These are phyloP conservation scores for Niebla homalea DNA, from an alignment of 495 filamentous ascomycete species.

Conservation along the genomic window DNA sequence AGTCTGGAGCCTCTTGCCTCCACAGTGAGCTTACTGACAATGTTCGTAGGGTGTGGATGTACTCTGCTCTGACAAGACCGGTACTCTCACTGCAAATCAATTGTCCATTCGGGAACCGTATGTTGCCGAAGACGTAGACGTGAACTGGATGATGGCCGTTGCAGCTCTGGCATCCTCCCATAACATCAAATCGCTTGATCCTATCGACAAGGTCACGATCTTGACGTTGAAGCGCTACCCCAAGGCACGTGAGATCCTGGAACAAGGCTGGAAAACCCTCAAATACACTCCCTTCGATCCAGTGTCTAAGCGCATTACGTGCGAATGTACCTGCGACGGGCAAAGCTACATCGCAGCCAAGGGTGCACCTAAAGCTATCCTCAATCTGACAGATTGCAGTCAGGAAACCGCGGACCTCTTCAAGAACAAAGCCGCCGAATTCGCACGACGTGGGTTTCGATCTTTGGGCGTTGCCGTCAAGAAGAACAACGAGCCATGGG, in stretches of 20 bases:
- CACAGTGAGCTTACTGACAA: not conserved
- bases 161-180: conserved; percentile 63
- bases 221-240: conserved; percentile 61
- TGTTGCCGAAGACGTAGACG: conserved; percentile 59
- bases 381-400: conserved; percentile 51
- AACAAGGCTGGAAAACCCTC: conserved; percentile 57
- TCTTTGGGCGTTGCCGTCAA: conserved; percentile 63
- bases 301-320: conserved; percentile 65
- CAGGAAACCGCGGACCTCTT: conserved; percentile 50
- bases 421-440: conserved; percentile 57
- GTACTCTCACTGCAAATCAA: conserved; percentile 60
- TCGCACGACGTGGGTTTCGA: conserved; percentile 70
- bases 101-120: conserved; percentile 63
- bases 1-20: conserved; percentile 15
- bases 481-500: conserved; percentile 54
- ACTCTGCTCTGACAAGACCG: conserved; percentile 92
- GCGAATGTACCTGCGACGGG: conserved; percentile 51
- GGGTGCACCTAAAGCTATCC: conserved; percentile 62
- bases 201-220: conserved; percentile 66
- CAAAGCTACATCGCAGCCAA: conserved; percentile 57
- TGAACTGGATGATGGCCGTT: conserved; percentile 72
- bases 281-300: conserved; percentile 70
- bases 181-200: conserved; percentile 65
- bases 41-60: conserved; percentile 66
- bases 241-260: conserved; percentile 56